Conservation (phyloP, 2,329 filamentous ascomycete species). For the Colletotrichum gloeosporioides region DNA sequence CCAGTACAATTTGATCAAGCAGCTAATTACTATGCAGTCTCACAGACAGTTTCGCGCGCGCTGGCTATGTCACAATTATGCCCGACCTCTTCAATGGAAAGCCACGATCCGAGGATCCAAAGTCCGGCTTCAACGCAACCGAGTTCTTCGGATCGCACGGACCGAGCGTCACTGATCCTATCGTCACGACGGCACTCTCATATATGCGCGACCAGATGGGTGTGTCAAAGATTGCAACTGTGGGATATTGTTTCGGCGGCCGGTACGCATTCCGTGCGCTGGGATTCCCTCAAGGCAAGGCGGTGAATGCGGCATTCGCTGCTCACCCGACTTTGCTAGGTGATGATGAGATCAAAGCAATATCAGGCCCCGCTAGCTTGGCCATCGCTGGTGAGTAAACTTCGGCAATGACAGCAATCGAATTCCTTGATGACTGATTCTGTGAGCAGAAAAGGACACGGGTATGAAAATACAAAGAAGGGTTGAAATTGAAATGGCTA, state of each 20-base stretch:
- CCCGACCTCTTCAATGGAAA: slow-evolving; percentile 71
- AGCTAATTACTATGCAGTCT: slow-evolving; percentile 32
- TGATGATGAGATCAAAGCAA: slow-evolving; percentile 61
- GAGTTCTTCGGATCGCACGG: slow-evolving; percentile 46
- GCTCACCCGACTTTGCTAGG: slow-evolving; percentile 70
- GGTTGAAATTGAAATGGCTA: background rate
- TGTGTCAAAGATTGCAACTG: slow-evolving; percentile 57
- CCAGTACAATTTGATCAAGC: background rate
- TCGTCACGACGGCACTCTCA: slow-evolving; percentile 48
- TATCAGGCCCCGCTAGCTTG: slow-evolving; percentile 63
- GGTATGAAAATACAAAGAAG: slow-evolving; percentile 64
- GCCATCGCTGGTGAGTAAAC: slow-evolving; percentile 59
- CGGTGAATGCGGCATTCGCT: slow-evolving; percentile 62
- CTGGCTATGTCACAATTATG: slow-evolving; percentile 69
- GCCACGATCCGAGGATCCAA: slow-evolving; percentile 44
- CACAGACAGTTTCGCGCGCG: slow-evolving; percentile 70
- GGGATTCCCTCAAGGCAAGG: slow-evolving; percentile 43
- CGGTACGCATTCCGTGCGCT: slow-evolving; percentile 61
- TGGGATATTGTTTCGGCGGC: slow-evolving; percentile 72
- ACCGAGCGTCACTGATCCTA: slow-evolving; percentile 45
- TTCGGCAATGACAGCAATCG: background rate
- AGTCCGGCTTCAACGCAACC: slow-evolving; percentile 40
- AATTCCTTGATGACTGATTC: background rate
- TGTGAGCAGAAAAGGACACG: slow-evolving; percentile 55
- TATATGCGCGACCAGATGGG: slow-evolving; percentile 51